These are phyloP conservation scores for Leptographium wingfieldii DNA, from an alignment of 2,329 filamentous ascomycete species.

Conservation along the genomic window DNA sequence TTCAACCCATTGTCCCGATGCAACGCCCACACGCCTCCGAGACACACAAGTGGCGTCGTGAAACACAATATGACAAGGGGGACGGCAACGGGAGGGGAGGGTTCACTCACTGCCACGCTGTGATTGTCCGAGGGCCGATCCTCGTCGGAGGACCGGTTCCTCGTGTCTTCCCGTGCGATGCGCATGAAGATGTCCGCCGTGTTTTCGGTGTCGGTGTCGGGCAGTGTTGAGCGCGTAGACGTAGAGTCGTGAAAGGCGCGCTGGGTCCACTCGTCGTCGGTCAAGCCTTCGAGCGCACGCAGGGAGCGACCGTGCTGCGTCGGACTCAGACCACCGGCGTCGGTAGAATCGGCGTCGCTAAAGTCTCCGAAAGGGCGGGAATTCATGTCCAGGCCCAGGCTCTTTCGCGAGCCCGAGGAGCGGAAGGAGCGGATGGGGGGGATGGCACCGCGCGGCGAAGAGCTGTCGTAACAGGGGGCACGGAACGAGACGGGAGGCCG, in stretches of 20 bases:
- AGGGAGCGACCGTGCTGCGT: constrained; percentile 36
- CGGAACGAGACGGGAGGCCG: constrained; percentile 40
- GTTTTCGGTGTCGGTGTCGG: constrained; percentile 31
- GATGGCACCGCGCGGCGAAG: constrained; percentile 23
- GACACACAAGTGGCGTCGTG: not conserved
- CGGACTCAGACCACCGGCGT: constrained; percentile 18
- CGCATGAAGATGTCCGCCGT: constrained; percentile 46
- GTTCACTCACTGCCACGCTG: constrained; percentile 33
- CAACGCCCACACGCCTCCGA: not conserved
- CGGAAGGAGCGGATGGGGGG: constrained; percentile 44
- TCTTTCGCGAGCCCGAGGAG: constrained; percentile 44
- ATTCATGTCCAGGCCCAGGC: constrained; percentile 40
- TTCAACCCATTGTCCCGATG: not conserved
- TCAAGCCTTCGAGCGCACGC: constrained; percentile 36
- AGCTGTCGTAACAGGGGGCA: constrained; percentile 21
- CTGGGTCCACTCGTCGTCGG: constrained; percentile 13
- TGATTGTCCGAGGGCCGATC: constrained; percentile 22
- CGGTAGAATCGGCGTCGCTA: constrained; percentile 19
- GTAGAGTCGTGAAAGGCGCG: not conserved
- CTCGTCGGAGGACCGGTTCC: constrained; percentile 24
- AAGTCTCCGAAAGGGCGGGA: constrained; percentile 28
- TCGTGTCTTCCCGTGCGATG: constrained; percentile 42
- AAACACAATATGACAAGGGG: not conserved
- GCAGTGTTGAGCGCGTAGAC: constrained; percentile 12
- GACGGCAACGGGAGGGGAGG: not conserved